Evolutionary conservation across 805 yeast genomes (phyloP).

Genomic region (Suhomyces kilbournensis): DNA sequence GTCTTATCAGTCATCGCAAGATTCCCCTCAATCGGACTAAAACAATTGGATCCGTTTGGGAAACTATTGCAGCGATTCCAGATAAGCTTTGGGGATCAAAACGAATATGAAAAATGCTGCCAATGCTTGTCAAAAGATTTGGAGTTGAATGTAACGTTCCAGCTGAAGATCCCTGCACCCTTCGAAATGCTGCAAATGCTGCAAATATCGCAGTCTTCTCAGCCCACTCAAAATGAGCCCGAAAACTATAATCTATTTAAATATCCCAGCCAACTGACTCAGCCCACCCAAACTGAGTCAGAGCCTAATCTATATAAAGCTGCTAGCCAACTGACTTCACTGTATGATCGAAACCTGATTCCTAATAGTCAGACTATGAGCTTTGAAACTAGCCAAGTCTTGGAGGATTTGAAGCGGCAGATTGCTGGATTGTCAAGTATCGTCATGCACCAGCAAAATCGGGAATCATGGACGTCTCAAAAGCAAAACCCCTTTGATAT

Average conservation of each 20-base stretch:
- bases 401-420: neutral
- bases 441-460: neutral
- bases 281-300: neutral
- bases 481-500: neutral
- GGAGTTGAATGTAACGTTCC: neutral
- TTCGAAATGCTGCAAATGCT: neutral
- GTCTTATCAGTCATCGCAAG: conserved; percentile 17
- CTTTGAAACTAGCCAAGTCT: neutral
- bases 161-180: neutral
- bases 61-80: conserved; percentile 25
- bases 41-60: conserved; percentile 19
- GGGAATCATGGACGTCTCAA: no score
- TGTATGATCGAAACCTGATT: neutral
- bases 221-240: neutral
- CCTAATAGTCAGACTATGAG: neutral
- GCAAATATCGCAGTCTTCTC: neutral
- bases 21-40: conserved; percentile 29
- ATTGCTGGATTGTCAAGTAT: neutral
- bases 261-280: neutral
- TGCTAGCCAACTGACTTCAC: neutral
- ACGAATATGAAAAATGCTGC: conserved; percentile 12
- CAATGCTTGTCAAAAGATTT: conserved; percentile 5
- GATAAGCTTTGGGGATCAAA: conserved; percentile 17
- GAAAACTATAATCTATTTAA: neutral
- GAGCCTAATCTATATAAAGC: neutral